Evolutionary conservation across 2,329 filamentous ascomycete genomes (phyloP), one percentile per base, ranked within the genome.

Genomic region (Lasiodiplodia sp.): DNA sequence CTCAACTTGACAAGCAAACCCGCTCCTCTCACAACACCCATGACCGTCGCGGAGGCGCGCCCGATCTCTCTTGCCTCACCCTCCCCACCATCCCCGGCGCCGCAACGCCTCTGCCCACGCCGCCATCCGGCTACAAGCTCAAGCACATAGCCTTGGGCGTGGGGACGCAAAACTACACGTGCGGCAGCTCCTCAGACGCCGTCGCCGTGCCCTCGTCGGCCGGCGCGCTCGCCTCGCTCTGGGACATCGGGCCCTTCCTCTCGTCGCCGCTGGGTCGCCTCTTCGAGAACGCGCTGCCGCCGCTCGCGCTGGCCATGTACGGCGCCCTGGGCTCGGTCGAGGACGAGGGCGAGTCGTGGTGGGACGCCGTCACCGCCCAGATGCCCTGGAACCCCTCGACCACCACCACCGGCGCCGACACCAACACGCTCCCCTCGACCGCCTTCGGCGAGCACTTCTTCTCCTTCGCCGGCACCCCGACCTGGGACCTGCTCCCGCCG

Each of bases 371-470:
- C 2, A 28, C 58, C n/a, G 16, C 23, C 25, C 65, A 67, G 53
- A 57, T 67, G 65, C 65, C 53, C 14, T 18, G 40, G 21, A n/a
- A 16, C 53, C 21, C 51, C 7, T n/a, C n/a, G n/a, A 11, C 49
- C 1, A 25, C 25, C 25, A 7, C 25, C 16, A n/a, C 18, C 14
- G 10, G 8, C 21, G 14, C 12, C 37, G 18, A 40, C 11, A 28
- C 23, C 14, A 16, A 40, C 11, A 28, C 23, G 21, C 65, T 67
- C 12, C 10, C 37, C 14, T 10, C 23, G 3, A 7, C 73, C 6
- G 83, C 85, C 73, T 75, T 89, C 16, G 91, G 91, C 37, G 84
- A 88, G 73, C 91, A 93, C 83, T 91, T 84, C 85, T 93, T 93
- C 83, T 86, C 85, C 78, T 34, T 71, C 57, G 71, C 74, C 55